Conservation (phyloP, 228 moss, liverwort and hornwort genomes). For the Sphagnum fallax region DNA sequence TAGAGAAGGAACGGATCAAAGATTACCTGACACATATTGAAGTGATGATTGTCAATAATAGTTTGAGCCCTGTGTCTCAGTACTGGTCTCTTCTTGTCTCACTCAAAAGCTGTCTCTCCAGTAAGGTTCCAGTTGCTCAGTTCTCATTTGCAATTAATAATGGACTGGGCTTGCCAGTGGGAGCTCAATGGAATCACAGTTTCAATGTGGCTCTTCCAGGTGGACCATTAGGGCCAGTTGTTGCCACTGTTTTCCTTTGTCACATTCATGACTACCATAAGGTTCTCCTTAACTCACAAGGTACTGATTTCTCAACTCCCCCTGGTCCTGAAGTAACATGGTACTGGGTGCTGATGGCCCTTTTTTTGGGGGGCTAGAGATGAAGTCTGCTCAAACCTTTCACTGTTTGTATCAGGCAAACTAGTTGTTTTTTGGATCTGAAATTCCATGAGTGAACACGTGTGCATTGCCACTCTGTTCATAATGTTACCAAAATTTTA, state of each 20-base stretch:
- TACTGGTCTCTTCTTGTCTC: slow-evolving; percentile 68
- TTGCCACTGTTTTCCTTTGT: slow-evolving; percentile 54
- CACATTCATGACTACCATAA: slow-evolving; percentile 63
- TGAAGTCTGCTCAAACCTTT: no score
- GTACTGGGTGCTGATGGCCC: no score
- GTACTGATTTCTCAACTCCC: not conserved
- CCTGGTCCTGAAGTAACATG: no score
- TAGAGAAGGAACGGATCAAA: slow-evolving; percentile 8
- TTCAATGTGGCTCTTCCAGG: slow-evolving; percentile 49
- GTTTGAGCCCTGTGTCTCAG: slow-evolving; percentile 43
- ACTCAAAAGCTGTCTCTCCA: slow-evolving; percentile 39
- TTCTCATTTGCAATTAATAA: slow-evolving; percentile 48
- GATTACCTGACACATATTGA: slow-evolving; percentile 23
- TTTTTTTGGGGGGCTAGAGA: no score
- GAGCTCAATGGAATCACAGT: slow-evolving; percentile 41
- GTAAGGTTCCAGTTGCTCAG: slow-evolving; percentile 25
- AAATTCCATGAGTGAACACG: no score
- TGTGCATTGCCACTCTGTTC: no score
- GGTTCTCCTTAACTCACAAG: slow-evolving; percentile 17
- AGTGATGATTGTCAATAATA: slow-evolving; percentile 37
- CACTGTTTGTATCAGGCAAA: no score
- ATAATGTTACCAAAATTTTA: no score
- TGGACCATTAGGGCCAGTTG: slow-evolving; percentile 46
- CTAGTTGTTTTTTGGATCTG: no score
- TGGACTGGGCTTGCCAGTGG: slow-evolving; percentile 54